Evolutionary conservation across 345 rosid species (phyloP).

Genomic region (Heritiera littoralis): DNA sequence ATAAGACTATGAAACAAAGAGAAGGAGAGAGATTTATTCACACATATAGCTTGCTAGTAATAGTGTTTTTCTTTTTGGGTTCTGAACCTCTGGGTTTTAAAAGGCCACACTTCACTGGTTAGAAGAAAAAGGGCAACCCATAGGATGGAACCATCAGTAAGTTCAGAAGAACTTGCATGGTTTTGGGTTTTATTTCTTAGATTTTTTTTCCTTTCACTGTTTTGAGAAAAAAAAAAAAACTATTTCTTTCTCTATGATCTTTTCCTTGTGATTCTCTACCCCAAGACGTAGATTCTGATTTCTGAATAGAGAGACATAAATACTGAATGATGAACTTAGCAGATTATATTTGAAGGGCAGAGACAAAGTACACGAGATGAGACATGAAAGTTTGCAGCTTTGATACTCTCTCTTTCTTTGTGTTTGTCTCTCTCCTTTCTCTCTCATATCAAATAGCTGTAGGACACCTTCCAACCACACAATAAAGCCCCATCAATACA

Average conservation of each 20-base stretch:
- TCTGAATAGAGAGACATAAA: conserved; percentile 30
- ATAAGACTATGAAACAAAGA: too few relatives aligned
- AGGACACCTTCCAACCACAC: conserved; percentile 33
- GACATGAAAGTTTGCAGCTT: conserved; percentile 53
- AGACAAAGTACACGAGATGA: conserved; percentile 42
- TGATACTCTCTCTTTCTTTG: conserved; percentile 19
- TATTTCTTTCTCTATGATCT: background rate
- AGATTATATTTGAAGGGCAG: conserved; percentile 26
- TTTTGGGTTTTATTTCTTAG: conserved; percentile 26
- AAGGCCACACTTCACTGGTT: background rate
- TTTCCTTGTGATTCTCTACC: conserved; percentile 9
- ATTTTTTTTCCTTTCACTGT: background rate
- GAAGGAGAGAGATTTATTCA: background rate
- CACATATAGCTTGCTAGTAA: too few relatives aligned
- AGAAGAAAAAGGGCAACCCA: background rate
- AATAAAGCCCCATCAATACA: conserved; percentile 26
- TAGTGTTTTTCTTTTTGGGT: too few relatives aligned
- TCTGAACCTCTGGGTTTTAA: conserved; percentile 1
- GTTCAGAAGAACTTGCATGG: conserved; percentile 35
- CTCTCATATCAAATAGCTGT: conserved; percentile 16
- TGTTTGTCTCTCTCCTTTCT: conserved; percentile 5
- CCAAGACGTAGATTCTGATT: conserved; percentile 46
- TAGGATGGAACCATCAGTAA: conserved; percentile 24
- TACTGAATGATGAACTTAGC: conserved; percentile 26
- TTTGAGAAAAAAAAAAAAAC: background rate